phyloP scores from a whole-genome alignment of 805 yeast species.

The Cephaloascus albidus region DNA sequence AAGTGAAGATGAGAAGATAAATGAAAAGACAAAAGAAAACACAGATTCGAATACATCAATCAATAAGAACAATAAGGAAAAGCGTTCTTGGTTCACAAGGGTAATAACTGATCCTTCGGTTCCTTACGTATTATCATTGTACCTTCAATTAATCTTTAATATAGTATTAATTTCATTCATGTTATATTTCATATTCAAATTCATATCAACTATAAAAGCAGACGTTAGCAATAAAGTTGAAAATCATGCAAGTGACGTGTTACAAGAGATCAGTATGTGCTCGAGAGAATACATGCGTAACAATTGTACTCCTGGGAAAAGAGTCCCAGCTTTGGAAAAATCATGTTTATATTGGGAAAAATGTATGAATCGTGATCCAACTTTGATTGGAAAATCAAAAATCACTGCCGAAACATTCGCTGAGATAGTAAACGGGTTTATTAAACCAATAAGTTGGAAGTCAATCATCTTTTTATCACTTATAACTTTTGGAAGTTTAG shows the following conservation, averaged over 20 bases:
- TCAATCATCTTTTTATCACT: conserved; percentile 41
- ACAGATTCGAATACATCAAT: background rate
- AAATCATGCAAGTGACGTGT: conserved; percentile 46
- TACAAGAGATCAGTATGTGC: conserved; percentile 61
- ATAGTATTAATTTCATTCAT: conserved; percentile 38
- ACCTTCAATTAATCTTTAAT: conserved; percentile 57
- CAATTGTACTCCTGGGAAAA: conserved; percentile 51
- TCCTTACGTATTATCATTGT: conserved; percentile 52
- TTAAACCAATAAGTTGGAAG: conserved; percentile 64
- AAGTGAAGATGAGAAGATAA: no score
- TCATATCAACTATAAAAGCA: conserved; percentile 43
- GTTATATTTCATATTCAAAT: conserved; percentile 40
- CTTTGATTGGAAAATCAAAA: conserved; percentile 53
- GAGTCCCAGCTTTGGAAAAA: conserved; percentile 70
- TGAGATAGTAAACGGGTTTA: conserved; percentile 69
- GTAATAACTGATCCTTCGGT: conserved; percentile 28
- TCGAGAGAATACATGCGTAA: conserved; percentile 60
- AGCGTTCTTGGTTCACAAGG: background rate
- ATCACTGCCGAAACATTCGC: conserved; percentile 80
- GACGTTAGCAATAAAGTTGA: conserved; percentile 72
- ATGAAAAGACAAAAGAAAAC: background rate
- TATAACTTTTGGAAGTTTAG: conserved; percentile 40
- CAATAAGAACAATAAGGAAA: background rate
- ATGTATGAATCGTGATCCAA: conserved; percentile 79
- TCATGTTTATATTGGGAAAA: conserved; percentile 67